Conservation (phyloP, 108 stramenopile genomes). For the Skeletonema potamos region DNA sequence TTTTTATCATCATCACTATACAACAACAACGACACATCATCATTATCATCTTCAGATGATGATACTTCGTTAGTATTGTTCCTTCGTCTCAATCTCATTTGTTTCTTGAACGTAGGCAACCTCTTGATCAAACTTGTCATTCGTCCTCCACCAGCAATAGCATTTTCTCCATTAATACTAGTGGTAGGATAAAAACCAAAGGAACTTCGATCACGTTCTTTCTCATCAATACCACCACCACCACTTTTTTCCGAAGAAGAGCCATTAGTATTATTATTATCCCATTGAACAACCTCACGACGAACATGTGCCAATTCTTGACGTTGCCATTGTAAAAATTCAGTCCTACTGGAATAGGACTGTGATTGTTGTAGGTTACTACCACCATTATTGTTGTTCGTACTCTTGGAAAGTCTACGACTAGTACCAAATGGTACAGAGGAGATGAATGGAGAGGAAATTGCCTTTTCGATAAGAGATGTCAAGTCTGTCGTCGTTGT, state of each 20-base stretch:
- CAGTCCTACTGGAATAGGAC: too few relatives aligned
- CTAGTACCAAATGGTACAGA: not conserved
- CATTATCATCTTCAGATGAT: too few relatives aligned
- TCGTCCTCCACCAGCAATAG: not conserved
- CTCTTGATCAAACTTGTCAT: too few relatives aligned
- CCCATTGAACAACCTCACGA: not conserved
- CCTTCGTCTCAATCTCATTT: too few relatives aligned
- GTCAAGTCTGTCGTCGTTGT: not conserved
- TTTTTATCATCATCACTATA: too few relatives aligned
- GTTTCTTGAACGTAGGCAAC: too few relatives aligned
- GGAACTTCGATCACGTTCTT: not conserved
- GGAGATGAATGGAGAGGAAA: not conserved
- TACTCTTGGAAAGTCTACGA: not conserved
- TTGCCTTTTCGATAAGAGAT: not conserved
- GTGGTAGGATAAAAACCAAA: not conserved
- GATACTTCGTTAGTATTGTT: too few relatives aligned
- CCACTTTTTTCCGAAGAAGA: too few relatives aligned
- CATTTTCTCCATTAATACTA: not conserved
- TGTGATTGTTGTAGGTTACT: too few relatives aligned
- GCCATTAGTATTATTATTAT: too few relatives aligned
- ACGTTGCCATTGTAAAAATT: not conserved
- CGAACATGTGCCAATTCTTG: not conserved
- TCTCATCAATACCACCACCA: not conserved
- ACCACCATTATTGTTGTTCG: too few relatives aligned
- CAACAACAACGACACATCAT: too few relatives aligned